Evolutionary conservation across 495 filamentous ascomycete species (phyloP).

Genomic region (Aspergillus indologenus): DNA sequence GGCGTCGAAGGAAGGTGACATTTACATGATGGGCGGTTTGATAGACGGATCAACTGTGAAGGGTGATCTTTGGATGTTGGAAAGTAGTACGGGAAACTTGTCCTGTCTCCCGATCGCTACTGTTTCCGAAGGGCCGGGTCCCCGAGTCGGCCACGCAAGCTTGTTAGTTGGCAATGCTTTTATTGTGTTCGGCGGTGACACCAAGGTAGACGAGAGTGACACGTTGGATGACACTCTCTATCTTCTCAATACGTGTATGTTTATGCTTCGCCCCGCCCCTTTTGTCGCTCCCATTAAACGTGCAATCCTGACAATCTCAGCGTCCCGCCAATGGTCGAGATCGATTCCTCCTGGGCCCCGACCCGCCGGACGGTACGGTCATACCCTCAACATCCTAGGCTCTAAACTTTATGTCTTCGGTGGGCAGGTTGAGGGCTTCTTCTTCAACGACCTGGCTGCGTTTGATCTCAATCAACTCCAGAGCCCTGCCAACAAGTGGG

Average conservation of each 20-base stretch:
- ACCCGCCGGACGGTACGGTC: conserved; percentile 90
- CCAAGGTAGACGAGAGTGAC: conserved; percentile 91
- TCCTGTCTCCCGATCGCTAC: conserved; percentile 89
- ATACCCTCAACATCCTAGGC: conserved; percentile 92
- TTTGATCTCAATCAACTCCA: conserved; percentile 96
- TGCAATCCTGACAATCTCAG: conserved; percentile 41
- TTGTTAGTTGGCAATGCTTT: conserved; percentile 97
- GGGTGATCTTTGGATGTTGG: conserved; percentile 97
- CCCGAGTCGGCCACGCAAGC: conserved; percentile 91
- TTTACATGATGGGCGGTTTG: conserved; percentile 97
- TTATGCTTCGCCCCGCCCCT: not conserved
- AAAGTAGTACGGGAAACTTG: conserved; percentile 77
- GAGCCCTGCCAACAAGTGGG: conserved; percentile 85
- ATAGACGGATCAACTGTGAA: conserved; percentile 93
- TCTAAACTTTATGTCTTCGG: conserved; percentile 97
- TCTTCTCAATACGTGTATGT: conserved; percentile 94
- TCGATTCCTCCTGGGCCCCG: conserved; percentile 79
- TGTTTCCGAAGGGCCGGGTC: conserved; percentile 89
- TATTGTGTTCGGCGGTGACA: conserved; percentile 98
- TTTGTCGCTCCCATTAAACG: not conserved
- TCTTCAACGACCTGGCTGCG: conserved; percentile 96
- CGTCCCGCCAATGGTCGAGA: conserved; percentile 96
- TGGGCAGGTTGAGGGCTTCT: conserved; percentile 94
- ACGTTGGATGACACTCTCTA: conserved; percentile 93
- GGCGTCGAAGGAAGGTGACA: conserved; percentile 92